phyloP scores from a whole-genome alignment of 768 basidiomycete species.

The Boletus patriciae region DNA sequence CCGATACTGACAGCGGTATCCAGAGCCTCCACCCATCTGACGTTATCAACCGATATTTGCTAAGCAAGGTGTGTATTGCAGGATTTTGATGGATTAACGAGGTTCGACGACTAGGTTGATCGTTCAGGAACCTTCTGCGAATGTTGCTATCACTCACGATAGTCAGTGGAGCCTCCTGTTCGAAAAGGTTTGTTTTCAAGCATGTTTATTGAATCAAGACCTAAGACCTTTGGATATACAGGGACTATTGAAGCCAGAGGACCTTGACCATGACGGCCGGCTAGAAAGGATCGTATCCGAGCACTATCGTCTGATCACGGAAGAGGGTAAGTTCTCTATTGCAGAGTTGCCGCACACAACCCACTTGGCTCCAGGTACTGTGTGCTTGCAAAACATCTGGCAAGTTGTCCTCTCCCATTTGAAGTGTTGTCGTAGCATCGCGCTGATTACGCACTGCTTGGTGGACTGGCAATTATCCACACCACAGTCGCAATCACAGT shows the following conservation, averaged over 20 bases:
- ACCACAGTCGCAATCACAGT: not conserved
- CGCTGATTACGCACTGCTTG: not conserved
- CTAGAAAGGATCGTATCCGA: constrained; percentile 5
- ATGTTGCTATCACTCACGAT: constrained; percentile 15
- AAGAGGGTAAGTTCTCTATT: constrained; percentile 2
- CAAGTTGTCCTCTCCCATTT: not conserved
- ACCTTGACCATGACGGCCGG: not conserved
- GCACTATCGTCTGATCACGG: constrained; percentile 6
- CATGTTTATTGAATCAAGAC: not conserved
- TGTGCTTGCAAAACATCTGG: constrained; percentile 2
- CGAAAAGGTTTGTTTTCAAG: constrained; percentile 2
- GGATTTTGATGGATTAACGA: not conserved
- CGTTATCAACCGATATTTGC: constrained; percentile 12
- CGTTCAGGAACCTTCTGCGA: constrained; percentile 10
- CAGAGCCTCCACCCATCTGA: constrained; percentile 17
- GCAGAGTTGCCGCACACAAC: not conserved
- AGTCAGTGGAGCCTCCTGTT: constrained; percentile 13
- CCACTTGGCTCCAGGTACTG: constrained; percentile 1
- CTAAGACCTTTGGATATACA: not conserved
- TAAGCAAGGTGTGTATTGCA: constrained; percentile 1
- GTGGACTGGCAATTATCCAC: too few relatives aligned
- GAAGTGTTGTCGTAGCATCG: not conserved
- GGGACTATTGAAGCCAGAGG: constrained; percentile 9
- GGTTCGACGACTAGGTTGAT: too few relatives aligned
- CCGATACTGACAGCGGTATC: not conserved